Conservation (phyloP, 768 basidiomycete species). For the Crassisporium funariophilum region DNA sequence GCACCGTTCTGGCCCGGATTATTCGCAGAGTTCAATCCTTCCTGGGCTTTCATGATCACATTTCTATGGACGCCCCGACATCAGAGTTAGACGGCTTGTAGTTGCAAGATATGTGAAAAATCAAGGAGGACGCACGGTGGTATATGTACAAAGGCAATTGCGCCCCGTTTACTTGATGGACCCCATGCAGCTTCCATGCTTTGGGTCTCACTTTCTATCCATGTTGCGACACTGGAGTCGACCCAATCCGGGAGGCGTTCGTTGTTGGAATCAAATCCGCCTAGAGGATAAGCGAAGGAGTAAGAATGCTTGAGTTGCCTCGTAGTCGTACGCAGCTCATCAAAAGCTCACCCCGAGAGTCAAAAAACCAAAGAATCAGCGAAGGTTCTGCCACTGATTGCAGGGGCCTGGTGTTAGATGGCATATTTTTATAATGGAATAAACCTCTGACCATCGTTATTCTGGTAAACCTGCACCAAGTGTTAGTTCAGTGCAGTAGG, state of each 20-base stretch:
- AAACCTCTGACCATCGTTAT: slow-evolving; percentile 26
- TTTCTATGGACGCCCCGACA: too few relatives aligned
- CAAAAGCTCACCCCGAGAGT: slow-evolving; percentile 54
- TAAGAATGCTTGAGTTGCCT: not conserved
- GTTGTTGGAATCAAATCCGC: too few relatives aligned
- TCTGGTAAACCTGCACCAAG: slow-evolving; percentile 7
- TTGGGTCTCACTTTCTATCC: slow-evolving; percentile 49
- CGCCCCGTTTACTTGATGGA: slow-evolving; percentile 46
- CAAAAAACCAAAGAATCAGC: slow-evolving; percentile 72
- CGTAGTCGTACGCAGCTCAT: not conserved
- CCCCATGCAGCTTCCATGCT: slow-evolving; percentile 59
- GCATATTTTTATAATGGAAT: not conserved
- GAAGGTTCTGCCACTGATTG: too few relatives aligned
- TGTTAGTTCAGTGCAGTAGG: not conserved
- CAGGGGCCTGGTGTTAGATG: slow-evolving; percentile 38
- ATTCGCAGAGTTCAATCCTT: too few relatives aligned
- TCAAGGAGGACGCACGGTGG: too few relatives aligned
- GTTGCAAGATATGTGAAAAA: too few relatives aligned
- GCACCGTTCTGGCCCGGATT: too few relatives aligned
- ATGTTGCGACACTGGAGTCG: too few relatives aligned
- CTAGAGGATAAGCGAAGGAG: slow-evolving; percentile 50
- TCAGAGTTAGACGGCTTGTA: too few relatives aligned
- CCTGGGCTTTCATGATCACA: too few relatives aligned
- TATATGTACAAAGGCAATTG: slow-evolving; percentile 72
- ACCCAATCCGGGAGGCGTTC: too few relatives aligned